Conservation (phyloP, 257 asterid species). For the Lithospermum erythrorhizon region DNA sequence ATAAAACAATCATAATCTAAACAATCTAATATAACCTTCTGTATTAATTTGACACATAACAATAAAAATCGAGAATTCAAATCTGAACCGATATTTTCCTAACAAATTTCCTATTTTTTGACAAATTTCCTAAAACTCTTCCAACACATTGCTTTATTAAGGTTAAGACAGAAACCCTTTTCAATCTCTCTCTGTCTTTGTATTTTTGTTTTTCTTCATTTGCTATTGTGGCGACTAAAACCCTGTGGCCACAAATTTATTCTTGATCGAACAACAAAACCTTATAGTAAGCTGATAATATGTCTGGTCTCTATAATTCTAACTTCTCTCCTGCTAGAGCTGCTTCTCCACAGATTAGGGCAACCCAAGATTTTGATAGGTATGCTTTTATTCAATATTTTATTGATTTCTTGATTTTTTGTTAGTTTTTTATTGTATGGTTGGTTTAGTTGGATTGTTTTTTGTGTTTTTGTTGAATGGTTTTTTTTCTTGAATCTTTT, state of each 20-base stretch:
- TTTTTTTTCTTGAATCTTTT: background rate
- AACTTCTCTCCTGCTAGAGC: constrained; percentile 91
- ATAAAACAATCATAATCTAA: too few species aligned
- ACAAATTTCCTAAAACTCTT: too few species aligned
- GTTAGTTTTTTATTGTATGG: background rate
- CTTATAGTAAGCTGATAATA: constrained; percentile 4
- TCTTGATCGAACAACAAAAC: background rate
- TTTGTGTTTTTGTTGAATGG: background rate
- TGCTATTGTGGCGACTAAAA: constrained; percentile 2
- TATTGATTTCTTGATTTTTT: background rate
- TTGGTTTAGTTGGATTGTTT: constrained; percentile 3
- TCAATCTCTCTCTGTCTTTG: background rate
- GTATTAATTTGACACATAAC: too few species aligned
- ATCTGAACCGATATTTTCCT: too few species aligned
- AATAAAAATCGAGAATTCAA: too few species aligned
- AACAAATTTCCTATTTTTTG: too few species aligned
- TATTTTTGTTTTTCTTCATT: background rate
- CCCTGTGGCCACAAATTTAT: background rate
- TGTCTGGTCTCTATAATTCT: constrained; percentile 71
- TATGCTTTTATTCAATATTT: constrained; percentile 3
- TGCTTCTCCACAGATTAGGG: constrained; percentile 77
- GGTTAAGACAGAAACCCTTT: too few species aligned
- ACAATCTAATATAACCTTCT: too few species aligned
- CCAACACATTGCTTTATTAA: too few species aligned
- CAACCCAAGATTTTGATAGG: constrained; percentile 65